Evolutionary conservation across 139 green algal genomes (phyloP).

Genomic region (Picochlorum sp.): DNA sequence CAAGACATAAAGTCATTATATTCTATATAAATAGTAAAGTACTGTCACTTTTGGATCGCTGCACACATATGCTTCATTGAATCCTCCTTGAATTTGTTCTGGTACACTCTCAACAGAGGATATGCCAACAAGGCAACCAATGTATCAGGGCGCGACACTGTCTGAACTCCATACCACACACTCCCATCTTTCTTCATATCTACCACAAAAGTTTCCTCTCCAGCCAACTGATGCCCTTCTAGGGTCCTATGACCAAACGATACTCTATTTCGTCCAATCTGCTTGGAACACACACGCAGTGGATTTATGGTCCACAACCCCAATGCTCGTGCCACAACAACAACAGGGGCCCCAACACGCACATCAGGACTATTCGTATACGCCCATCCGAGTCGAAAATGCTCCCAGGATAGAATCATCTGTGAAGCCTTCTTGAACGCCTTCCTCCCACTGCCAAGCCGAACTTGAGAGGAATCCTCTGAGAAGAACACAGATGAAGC

Average conservation of each 20-base stretch:
- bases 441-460: slow-evolving; percentile 11
- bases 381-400: slow-evolving; percentile 29
- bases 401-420: slow-evolving; percentile 16
- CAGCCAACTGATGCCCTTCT: slow-evolving; percentile 22
- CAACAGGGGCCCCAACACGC: slow-evolving; percentile 6
- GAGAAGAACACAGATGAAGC: not conserved
- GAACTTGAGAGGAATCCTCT: slow-evolving; percentile 7
- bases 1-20: slow-evolving; percentile 1
- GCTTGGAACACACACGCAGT: slow-evolving; percentile 11
- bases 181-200: slow-evolving; percentile 19
- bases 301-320: slow-evolving; percentile 26
- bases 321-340: slow-evolving; percentile 22
- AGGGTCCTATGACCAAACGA: slow-evolving; percentile 25
- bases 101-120: slow-evolving; percentile 23
- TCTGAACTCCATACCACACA: slow-evolving; percentile 32
- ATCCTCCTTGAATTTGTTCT: slow-evolving; percentile 19
- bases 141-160: slow-evolving; percentile 20
- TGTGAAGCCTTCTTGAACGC: slow-evolving; percentile 5
- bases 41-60: not conserved
- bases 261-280: slow-evolving; percentile 2
- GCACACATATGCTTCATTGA: slow-evolving; percentile 9
- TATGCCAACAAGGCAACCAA: slow-evolving; percentile 10
- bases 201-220: slow-evolving; percentile 28
- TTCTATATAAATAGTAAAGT: not conserved
- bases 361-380: slow-evolving; percentile 14